Evolutionary conservation across 2,329 filamentous ascomycete species (phyloP), one percentile per base, ranked within the genome.

Genomic region (Coniochaeta prunicola): DNA sequence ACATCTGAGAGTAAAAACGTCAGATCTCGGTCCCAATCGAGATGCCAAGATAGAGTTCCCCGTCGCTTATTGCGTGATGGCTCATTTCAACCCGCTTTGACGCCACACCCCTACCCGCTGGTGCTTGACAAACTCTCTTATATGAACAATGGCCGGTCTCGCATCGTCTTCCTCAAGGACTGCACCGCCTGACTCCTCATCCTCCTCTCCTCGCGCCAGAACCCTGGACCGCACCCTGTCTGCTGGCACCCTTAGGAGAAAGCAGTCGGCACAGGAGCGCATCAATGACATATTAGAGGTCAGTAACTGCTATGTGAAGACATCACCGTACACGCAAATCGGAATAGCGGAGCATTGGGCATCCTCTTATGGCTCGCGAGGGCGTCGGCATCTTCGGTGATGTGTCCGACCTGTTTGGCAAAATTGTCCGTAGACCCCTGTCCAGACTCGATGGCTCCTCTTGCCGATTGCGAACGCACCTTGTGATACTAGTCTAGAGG

Each of bases 201-300:
- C 24, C 10, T 28, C 45, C 10, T 7, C 45, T 17, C 45, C 45
- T 26, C 21, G 45, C 12, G 30, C 12, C 24, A 50, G n/a, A 13
- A 17, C 21, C 24, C 24, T 50, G 7, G 45, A 28, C 45, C 45
- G 45, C 10, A 50, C 45, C 13, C 26, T 28, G 21, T 50, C 45
- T 17, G 21, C 7, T 13, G 45, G 45, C 45, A 26, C 45, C 45
- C 58, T 60, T 19, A 48, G 56, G n/a, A 59, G 66, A 28, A 63
- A 67, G 36, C 64, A 56, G 62, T 68, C 69, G 13, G 67, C 69
- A 7, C 66, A 69, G 57, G 68, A 70, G 30, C 67, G 70, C 12
- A 64, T 73, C 48, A 63, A 69, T 57, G 65, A 64, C 12, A 73
- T 73, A 50, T 64, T 73, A 19, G 65, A 72, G 67, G 71, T 72